Conservation (phyloP, 2,329 filamentous ascomycete species). For the Arthrobotrys sphaeroides region DNA sequence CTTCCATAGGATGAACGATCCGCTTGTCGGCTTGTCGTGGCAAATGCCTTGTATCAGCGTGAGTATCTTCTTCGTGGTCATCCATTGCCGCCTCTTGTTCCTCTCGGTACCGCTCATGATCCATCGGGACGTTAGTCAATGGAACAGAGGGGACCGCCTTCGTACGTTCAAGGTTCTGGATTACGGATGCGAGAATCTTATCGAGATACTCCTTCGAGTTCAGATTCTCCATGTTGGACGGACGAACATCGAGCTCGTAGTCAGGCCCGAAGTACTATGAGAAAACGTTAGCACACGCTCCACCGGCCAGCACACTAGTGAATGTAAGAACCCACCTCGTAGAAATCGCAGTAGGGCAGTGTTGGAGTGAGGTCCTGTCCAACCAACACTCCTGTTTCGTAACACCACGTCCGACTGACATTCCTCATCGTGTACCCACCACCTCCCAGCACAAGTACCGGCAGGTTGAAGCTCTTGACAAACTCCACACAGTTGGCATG, state of each 20-base stretch:
- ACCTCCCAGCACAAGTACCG: slow-evolving; percentile 89
- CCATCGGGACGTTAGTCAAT: slow-evolving; percentile 70
- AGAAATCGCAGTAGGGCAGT: slow-evolving; percentile 76
- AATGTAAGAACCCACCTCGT: slow-evolving; percentile 66
- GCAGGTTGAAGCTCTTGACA: slow-evolving; percentile 81
- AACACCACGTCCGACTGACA: slow-evolving; percentile 94
- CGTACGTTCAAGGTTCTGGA: slow-evolving; percentile 73
- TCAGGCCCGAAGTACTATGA: slow-evolving; percentile 73
- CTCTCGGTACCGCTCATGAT: slow-evolving; percentile 66
- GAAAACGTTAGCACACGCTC: slow-evolving; percentile 56
- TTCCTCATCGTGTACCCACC: slow-evolving; percentile 97
- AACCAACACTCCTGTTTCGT: slow-evolving; percentile 81
- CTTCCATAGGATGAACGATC: slow-evolving; percentile 69
- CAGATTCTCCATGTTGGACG: slow-evolving; percentile 77
- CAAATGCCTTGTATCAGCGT: slow-evolving; percentile 70
- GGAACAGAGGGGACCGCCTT: slow-evolving; percentile 72
- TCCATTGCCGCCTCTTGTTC: slow-evolving; percentile 73
- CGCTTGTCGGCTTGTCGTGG: slow-evolving; percentile 71
- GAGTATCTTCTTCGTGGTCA: slow-evolving; percentile 70
- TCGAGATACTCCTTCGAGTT: slow-evolving; percentile 75
- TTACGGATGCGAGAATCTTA: slow-evolving; percentile 73
- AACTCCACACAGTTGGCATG: slow-evolving; percentile 91
- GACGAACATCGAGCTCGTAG: slow-evolving; percentile 74
- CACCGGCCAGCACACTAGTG: slow-evolving; percentile 5
- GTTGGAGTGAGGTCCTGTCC: slow-evolving; percentile 70